Percentiles rank a stretch among this genome's conserved stretches.
phyloP scores from a whole-genome alignment of 1,139 yeast genomes.

The Suhomyces yuchorum region DNA sequence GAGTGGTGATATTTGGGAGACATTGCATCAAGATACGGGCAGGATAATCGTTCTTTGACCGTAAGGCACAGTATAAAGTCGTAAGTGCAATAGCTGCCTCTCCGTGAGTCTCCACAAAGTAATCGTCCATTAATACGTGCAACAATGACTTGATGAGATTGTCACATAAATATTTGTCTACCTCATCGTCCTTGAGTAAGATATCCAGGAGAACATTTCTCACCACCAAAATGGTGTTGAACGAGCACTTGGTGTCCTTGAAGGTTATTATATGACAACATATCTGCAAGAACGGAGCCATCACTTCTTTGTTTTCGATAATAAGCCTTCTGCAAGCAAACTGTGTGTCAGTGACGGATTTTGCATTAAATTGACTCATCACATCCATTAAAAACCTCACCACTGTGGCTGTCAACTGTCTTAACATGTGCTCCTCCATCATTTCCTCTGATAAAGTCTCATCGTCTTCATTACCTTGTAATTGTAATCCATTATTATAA shows the following conservation, averaged over 20 bases:
- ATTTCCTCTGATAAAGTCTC: slow-evolving; percentile 92
- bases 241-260: slow-evolving; percentile 89
- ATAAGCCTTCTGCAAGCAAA: slow-evolving; percentile 65
- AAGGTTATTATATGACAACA: slow-evolving; percentile 77
- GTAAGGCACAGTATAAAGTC: slow-evolving; percentile 70
- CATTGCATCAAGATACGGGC: slow-evolving; percentile 48
- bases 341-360: slow-evolving; percentile 57
- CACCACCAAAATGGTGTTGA: slow-evolving; percentile 80
- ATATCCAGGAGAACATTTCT: slow-evolving; percentile 70
- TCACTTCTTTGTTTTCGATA: slow-evolving; percentile 61
- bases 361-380: slow-evolving; percentile 68
- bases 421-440: slow-evolving; percentile 93
- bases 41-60: slow-evolving; percentile 62
- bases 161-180: slow-evolving; percentile 75
- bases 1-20: slow-evolving; percentile 48
- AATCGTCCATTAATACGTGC: slow-evolving; percentile 67
- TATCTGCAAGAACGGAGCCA: slow-evolving; percentile 78
- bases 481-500: slow-evolving; percentile 66
- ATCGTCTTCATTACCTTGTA: slow-evolving; percentile 71
- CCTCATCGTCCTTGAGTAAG: slow-evolving; percentile 68
- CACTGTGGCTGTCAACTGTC: slow-evolving; percentile 94
- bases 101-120: slow-evolving; percentile 82
- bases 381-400: slow-evolving; percentile 86
- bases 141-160: slow-evolving; percentile 50
- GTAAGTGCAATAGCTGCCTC: slow-evolving; percentile 91